A percentile compares a stretch with the other conserved stretches of the same genome.
Evolutionary conservation across 2,329 filamentous ascomycete species (phyloP).

Genomic region (Sclerotinia minor): DNA sequence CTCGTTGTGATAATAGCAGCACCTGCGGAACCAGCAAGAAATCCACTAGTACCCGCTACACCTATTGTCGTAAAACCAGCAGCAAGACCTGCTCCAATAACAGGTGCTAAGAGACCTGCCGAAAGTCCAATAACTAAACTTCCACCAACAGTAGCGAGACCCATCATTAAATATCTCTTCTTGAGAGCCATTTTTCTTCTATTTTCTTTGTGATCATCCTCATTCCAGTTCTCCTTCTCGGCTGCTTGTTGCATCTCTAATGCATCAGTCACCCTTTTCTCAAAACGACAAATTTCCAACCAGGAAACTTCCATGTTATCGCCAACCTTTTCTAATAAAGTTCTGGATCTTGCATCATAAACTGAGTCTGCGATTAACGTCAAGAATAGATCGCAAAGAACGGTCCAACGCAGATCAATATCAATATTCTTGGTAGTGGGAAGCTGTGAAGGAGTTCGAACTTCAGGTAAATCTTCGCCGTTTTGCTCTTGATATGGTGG

Average conservation of each 20-base stretch:
- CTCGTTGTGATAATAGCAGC: conserved; percentile 92
- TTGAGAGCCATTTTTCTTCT: conserved; percentile 80
- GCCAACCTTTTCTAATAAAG: conserved; percentile 80
- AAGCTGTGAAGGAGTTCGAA: conserved; percentile 80
- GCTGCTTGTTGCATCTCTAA: conserved; percentile 96
- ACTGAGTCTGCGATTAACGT: conserved; percentile 93
- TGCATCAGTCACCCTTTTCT: conserved; percentile 94
- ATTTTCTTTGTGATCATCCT: conserved; percentile 88
- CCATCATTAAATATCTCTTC: conserved; percentile 90
- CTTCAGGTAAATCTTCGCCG: conserved; percentile 71
- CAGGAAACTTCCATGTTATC: conserved; percentile 77
- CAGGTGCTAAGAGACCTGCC: conserved; percentile 84
- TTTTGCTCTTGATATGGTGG: conserved; percentile 64
- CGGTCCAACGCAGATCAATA: conserved; percentile 95
- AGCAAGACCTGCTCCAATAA: conserved; percentile 91
- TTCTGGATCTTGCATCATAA: conserved; percentile 86
- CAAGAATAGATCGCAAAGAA: conserved; percentile 92
- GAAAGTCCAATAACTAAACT: conserved; percentile 94
- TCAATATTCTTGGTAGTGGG: conserved; percentile 82
- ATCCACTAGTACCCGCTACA: conserved; percentile 82
- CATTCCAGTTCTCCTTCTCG: conserved; percentile 96
- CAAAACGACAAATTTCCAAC: conserved; percentile 94
- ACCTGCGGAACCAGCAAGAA: conserved; percentile 87
- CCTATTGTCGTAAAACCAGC: conserved; percentile 95
- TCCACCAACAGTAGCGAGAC: conserved; percentile 91